These are phyloP conservation scores for Globisporangium sylvaticum DNA, from an alignment of 352 stramenopile genomes.

Conservation along the genomic window DNA sequence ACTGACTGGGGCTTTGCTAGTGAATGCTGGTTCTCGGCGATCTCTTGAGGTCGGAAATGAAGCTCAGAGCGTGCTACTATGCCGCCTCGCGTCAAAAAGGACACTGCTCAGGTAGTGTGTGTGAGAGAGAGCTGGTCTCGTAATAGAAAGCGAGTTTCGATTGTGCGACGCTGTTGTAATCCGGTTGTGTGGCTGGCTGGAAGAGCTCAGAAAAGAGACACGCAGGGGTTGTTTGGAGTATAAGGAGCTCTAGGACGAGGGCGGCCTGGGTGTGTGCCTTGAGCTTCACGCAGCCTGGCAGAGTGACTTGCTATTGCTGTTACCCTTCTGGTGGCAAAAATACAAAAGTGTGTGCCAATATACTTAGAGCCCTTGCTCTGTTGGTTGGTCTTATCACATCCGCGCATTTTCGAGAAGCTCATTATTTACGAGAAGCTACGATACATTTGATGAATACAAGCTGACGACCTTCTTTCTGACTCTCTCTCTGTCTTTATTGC, in stretches of 20 bases:
- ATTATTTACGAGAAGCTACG: neutral
- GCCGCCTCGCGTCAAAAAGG: neutral
- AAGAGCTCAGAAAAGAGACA: neutral
- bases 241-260: neutral
- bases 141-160: neutral
- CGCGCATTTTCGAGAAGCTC: neutral
- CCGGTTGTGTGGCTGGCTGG: too few species aligned
- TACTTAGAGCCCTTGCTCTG: neutral
- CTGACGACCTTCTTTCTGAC: neutral
- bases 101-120: neutral
- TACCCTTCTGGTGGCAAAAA: neutral
- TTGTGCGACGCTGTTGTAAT: neutral
- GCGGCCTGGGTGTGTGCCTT: neutral
- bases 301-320: neutral
- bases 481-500: neutral
- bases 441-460: neutral
- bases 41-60: neutral
- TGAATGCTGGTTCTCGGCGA: neutral
- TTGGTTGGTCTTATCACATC: neutral
- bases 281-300: too few species aligned
- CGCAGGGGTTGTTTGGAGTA: neutral
- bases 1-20: neutral
- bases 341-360: neutral
- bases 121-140: neutral
- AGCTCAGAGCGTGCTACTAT: too few species aligned